phyloP scores from a whole-genome alignment of 2,329 filamentous ascomycete species.

The Colletotrichum horii region DNA sequence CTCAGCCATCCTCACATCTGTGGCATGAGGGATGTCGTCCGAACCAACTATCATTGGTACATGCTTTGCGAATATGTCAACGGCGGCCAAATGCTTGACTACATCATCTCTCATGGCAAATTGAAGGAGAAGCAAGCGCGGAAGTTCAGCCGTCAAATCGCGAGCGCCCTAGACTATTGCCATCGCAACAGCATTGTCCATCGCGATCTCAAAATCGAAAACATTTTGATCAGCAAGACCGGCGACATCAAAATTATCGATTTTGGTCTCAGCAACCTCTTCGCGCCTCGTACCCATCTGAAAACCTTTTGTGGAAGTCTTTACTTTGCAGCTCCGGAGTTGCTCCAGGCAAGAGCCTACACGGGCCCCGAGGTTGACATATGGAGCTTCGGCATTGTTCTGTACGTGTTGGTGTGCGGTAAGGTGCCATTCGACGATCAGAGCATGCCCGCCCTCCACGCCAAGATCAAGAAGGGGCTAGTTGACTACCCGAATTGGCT shows the following conservation, averaged over 20 bases:
- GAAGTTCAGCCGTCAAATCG: constrained; percentile 97
- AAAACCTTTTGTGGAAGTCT: constrained; percentile 98
- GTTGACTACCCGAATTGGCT: constrained; percentile 97
- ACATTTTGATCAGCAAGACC: constrained; percentile 98
- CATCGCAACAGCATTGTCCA: constrained; percentile 98
- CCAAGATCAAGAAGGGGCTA: constrained; percentile 96
- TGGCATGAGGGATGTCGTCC: constrained; percentile 91
- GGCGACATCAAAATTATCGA: constrained; percentile 99
- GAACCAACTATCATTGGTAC: constrained; percentile 98
- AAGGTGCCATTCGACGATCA: constrained; percentile 99
- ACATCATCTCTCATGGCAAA: constrained; percentile 97
- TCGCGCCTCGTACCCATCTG: constrained; percentile 81
- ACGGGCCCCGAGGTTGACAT: constrained; percentile 96
- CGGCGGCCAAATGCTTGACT: constrained; percentile 98
- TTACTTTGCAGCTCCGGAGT: constrained; percentile 95
- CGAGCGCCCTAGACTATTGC: constrained; percentile 95
- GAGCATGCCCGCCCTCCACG: constrained; percentile 97
- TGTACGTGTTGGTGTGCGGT: constrained; percentile 95
- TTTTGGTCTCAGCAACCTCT: constrained; percentile 96
- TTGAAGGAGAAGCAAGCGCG: constrained; percentile 98
- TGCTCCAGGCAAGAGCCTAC: constrained; percentile 92
- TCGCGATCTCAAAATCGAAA: constrained; percentile 97
- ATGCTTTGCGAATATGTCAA: constrained; percentile 99
- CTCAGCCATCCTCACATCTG: constrained; percentile 96
- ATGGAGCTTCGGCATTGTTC: constrained; percentile 98